Evolutionary conservation across 129 eudicot genomes (phyloP), one percentile per base, ranked within the genome.

Genomic region (Pulicaria dysenterica): DNA sequence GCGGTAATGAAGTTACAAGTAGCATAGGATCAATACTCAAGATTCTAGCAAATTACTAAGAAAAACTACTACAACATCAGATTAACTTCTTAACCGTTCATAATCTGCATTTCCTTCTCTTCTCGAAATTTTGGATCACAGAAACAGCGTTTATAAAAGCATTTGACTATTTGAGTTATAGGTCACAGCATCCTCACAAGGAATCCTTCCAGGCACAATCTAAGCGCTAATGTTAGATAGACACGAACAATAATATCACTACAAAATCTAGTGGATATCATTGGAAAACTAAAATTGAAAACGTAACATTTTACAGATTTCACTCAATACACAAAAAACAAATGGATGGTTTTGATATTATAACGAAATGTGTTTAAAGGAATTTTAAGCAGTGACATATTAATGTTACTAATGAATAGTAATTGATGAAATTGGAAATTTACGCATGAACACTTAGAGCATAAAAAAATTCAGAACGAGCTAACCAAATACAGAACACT

Each of bases 51-150:
- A 17, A 4, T 64, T 40, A 63, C 56, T 58, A 37, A 3, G 53
- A 56, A 62, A 50, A 50, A 13, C 44, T 8, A 50, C 71, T 62
- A 5, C 44, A 19, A 51, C 44, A 51, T 63, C 79, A 50, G 19
- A 49, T 8, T 16, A 37, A 61, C 14, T 37, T 47, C 41, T 61
- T 51, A 48, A 40, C 39, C 31, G 11, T 51, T 59, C 41, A 60
- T 0, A 14, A 57, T n/a, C 11, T 31, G 10, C 36, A 61, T 61
- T 48, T 48, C 60, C 60, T 59, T 47, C 49, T 58, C 58, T 47
- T 8, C 60, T 47, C 43, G 37, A 38, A 16, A 3, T 38, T n/a
- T 73, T 47, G 14, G 38, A 41, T 36, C 16, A 4, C 24, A 37
- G 16, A 5, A 73, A 40, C 47, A 36, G n/a, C 43, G 31, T 9